Conservation (phyloP, 768 basidiomycete species). For the Psilocybe subaeruginosa region DNA sequence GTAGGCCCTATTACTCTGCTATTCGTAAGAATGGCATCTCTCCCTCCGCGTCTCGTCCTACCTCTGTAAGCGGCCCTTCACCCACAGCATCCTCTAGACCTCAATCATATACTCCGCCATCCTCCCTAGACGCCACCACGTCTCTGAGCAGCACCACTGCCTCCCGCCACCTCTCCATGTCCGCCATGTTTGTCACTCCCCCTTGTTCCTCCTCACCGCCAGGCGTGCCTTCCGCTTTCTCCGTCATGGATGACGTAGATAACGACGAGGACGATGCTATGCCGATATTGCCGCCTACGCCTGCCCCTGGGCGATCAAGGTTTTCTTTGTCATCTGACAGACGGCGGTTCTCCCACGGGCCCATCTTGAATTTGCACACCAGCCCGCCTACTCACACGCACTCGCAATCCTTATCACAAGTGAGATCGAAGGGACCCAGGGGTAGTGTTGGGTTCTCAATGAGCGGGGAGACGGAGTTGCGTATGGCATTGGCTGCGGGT, state of each 20-base stretch:
- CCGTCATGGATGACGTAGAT: slow-evolving; percentile 22
- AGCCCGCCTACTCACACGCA: neutral
- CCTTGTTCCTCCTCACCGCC: neutral
- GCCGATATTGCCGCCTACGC: slow-evolving; percentile 13
- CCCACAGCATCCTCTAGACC: slow-evolving; percentile 11
- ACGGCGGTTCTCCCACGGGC: slow-evolving; percentile 4
- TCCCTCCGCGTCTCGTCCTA: slow-evolving; percentile 37
- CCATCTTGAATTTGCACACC: neutral
- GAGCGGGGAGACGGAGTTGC: slow-evolving; percentile 62
- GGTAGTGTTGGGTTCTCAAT: slow-evolving; percentile 50
- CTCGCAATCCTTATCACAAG: slow-evolving; percentile 3
- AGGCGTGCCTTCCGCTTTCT: slow-evolving; percentile 13
- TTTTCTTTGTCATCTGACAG: slow-evolving; percentile 12
- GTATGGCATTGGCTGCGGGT: slow-evolving; percentile 49
- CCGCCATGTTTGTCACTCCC: slow-evolving; percentile 15
- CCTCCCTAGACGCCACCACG: neutral
- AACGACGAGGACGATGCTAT: slow-evolving; percentile 10
- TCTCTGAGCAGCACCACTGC: slow-evolving; percentile 8
- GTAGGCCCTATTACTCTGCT: slow-evolving; percentile 56
- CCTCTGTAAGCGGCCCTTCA: slow-evolving; percentile 31
- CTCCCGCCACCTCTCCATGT: slow-evolving; percentile 25
- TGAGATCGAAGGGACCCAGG: slow-evolving; percentile 6
- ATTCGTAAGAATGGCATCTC: slow-evolving; percentile 46
- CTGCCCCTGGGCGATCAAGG: slow-evolving; percentile 10
- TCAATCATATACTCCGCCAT: slow-evolving; percentile 18